Conservation (phyloP, 225 moss, liverwort and hornwort species). For the Marchantia polymorpha region DNA sequence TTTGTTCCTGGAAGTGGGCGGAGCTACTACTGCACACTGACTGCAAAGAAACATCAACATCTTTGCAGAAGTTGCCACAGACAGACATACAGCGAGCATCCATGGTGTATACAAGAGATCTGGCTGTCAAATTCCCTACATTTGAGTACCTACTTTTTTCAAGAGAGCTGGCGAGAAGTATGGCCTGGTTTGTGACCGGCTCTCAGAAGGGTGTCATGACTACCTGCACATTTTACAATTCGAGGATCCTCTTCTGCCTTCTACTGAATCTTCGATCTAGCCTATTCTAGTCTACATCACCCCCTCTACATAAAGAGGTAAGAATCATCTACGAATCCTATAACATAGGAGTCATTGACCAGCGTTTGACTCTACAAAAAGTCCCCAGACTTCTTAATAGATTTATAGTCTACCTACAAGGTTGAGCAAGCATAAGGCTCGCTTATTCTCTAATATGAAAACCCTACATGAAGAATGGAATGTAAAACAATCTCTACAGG, state of each 20-base stretch:
- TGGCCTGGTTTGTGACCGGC: slow-evolving; percentile 21
- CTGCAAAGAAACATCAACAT: slow-evolving; percentile 17
- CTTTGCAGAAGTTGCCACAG: slow-evolving; percentile 15
- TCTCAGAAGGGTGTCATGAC: slow-evolving; percentile 16
- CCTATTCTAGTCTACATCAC: slow-evolving; percentile 38
- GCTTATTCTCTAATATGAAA: slow-evolving; percentile 30
- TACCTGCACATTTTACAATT: slow-evolving; percentile 42
- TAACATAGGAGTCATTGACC: slow-evolving; percentile 23
- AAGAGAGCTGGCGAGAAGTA: slow-evolving; percentile 13
- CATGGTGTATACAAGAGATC: slow-evolving; percentile 18
- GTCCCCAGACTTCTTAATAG: slow-evolving; percentile 33
- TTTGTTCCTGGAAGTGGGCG: slow-evolving; percentile 1
- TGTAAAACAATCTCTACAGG: slow-evolving; percentile 39
- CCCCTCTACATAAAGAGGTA: slow-evolving; percentile 38
- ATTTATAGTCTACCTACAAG: slow-evolving; percentile 31
- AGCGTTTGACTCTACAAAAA: slow-evolving; percentile 40
- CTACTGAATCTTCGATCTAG: slow-evolving; percentile 46
- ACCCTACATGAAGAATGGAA: slow-evolving; percentile 23
- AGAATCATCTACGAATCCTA: slow-evolving; percentile 38
- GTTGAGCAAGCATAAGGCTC: slow-evolving; percentile 27
- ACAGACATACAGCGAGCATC: slow-evolving; percentile 13
- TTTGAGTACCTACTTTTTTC: slow-evolving; percentile 23
- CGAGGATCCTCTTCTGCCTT: slow-evolving; percentile 33
- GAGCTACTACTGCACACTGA: slow-evolving; percentile 18
- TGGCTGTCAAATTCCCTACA: slow-evolving; percentile 24